These are phyloP conservation scores for Cyberlindnera amylophila DNA, from an alignment of 805 yeast genomes.

Conservation along the genomic window DNA sequence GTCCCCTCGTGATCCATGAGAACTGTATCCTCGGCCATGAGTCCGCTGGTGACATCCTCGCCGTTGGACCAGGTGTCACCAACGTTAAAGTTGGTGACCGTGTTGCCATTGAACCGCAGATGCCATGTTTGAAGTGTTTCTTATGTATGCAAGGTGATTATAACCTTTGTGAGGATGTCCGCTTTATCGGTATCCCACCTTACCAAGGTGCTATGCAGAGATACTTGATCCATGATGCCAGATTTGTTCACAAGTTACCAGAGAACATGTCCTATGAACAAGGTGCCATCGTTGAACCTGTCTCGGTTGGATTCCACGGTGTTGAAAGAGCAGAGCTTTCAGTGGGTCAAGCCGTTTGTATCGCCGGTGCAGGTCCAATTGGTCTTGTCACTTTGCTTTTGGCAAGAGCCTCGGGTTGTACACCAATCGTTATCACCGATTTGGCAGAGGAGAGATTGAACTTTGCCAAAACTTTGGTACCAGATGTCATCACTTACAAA, in stretches of 20 bases:
- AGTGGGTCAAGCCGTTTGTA: slow-evolving; percentile 45
- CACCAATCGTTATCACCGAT: slow-evolving; percentile 50
- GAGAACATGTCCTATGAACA: slow-evolving; percentile 43
- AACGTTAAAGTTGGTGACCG: slow-evolving; percentile 43
- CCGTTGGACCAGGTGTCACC: slow-evolving; percentile 46
- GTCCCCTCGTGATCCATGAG: slow-evolving; percentile 37
- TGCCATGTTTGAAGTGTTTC: slow-evolving; percentile 43
- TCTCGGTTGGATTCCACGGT: slow-evolving; percentile 52
- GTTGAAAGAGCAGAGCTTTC: slow-evolving; percentile 43
- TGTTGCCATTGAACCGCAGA: slow-evolving; percentile 52
- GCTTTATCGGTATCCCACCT: slow-evolving; percentile 37
- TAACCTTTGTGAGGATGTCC: slow-evolving; percentile 37
- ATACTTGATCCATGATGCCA: slow-evolving; percentile 31
- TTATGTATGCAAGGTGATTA: slow-evolving; percentile 38
- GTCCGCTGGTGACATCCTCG: slow-evolving; percentile 42
- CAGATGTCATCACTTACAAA: slow-evolving; percentile 42
- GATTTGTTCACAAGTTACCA: slow-evolving; percentile 36
- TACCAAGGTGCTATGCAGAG: slow-evolving; percentile 39
- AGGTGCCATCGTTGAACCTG: slow-evolving; percentile 55
- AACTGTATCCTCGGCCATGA: slow-evolving; percentile 44
- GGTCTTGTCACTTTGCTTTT: slow-evolving; percentile 46
- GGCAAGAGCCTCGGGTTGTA: slow-evolving; percentile 51
- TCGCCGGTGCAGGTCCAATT: slow-evolving; percentile 61
- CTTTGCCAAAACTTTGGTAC: slow-evolving; percentile 44
- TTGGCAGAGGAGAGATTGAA: slow-evolving; percentile 40